Conservation (phyloP, 1,139 yeast species). For the Yamadazyma oceani region DNA sequence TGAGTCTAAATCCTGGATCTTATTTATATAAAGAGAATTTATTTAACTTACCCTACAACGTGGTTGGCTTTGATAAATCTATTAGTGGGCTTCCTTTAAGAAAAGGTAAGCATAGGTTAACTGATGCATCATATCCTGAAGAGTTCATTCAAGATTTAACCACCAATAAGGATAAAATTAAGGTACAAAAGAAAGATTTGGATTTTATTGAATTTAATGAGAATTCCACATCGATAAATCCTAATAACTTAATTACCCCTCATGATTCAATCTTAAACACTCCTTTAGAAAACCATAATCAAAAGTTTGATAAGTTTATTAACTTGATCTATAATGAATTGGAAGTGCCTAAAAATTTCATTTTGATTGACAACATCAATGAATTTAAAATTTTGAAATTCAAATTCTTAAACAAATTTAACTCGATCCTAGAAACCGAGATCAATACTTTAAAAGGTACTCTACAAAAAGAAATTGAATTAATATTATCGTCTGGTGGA, state of each 20-base stretch:
- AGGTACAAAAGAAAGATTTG: constrained; percentile 39
- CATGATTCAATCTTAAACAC: constrained; percentile 1
- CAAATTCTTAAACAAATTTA: constrained; percentile 20
- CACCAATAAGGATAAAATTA: constrained; percentile 31
- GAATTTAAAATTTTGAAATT: constrained; percentile 31
- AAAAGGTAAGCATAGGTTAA: constrained; percentile 22
- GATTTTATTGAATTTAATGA: constrained; percentile 37
- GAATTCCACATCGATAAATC: constrained; percentile 15
- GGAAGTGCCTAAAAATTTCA: constrained; percentile 29
- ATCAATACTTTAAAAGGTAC: constrained; percentile 29
- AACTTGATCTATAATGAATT: constrained; percentile 23
- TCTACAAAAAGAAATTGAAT: constrained; percentile 35
- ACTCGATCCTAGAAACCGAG: constrained; percentile 32
- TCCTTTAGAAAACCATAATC: constrained; percentile 3
- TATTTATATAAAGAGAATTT: constrained; percentile 31
- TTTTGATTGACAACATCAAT: constrained; percentile 28
- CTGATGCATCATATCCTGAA: constrained; percentile 29
- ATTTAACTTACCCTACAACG: constrained; percentile 40
- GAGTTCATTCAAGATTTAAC: constrained; percentile 45
- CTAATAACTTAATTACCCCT: constrained; percentile 13
- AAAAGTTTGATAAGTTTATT: constrained; percentile 10
- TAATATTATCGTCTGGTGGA: constrained; percentile 22
- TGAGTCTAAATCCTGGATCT: constrained; percentile 29
- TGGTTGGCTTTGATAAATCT: constrained; percentile 45
- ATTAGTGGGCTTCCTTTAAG: constrained; percentile 43